These are phyloP conservation scores for Carpinus fangiana DNA, from an alignment of 306 rosid species.

Conservation along the genomic window DNA sequence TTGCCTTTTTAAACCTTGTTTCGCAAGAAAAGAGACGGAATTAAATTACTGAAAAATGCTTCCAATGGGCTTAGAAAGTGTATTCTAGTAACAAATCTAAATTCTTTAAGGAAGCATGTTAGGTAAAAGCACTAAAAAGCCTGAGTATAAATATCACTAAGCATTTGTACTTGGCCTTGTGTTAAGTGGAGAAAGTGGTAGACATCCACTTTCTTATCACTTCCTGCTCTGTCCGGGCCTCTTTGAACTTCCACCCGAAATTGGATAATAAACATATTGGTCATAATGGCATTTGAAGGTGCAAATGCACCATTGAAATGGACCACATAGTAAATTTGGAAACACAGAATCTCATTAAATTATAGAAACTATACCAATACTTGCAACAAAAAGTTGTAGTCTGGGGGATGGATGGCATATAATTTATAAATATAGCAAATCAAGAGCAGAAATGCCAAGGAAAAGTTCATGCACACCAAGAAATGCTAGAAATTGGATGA, in stretches of 20 bases:
- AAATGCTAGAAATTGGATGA: background rate
- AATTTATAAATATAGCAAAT: background rate
- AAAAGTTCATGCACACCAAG: background rate
- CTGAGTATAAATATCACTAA: background rate
- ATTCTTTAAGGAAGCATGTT: conserved; percentile 23
- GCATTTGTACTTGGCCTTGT: conserved; percentile 7
- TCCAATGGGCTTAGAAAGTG: conserved; percentile 29
- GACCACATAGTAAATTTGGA: background rate
- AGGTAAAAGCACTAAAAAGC: conserved; percentile 31
- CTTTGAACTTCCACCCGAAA: conserved; percentile 12
- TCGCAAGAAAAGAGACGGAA: conserved; percentile 12
- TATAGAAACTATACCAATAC: background rate
- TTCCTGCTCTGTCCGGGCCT: background rate
- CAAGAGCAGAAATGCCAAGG: background rate
- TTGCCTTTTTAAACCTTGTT: conserved; percentile 20
- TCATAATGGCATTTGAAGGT: conserved; percentile 18
- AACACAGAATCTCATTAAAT: conserved; percentile 1
- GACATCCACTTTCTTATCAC: conserved; percentile 21
- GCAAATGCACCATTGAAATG: conserved; percentile 21
- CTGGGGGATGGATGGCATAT: background rate
- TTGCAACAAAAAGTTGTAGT: too few relatives aligned
- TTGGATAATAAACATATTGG: conserved; percentile 26
- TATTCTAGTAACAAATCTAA: conserved; percentile 20
- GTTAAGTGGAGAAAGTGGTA: conserved; percentile 20
- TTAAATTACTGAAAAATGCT: conserved; percentile 18